phyloP scores from a whole-genome alignment of 768 basidiomycete species.

The Trametes cubensis region DNA sequence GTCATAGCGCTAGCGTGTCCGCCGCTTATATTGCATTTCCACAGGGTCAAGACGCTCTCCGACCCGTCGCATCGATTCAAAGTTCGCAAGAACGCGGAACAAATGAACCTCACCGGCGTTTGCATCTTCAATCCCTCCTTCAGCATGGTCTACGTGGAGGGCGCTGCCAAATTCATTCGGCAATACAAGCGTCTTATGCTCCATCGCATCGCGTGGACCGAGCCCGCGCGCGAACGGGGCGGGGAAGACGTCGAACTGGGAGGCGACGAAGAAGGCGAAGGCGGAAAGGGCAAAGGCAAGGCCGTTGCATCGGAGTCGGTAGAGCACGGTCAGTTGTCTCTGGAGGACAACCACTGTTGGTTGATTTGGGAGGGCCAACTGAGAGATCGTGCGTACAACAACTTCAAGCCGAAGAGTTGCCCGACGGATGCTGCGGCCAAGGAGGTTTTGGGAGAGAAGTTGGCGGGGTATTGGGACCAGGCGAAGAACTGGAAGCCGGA shows the following conservation, averaged over 20 bases:
- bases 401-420: slow-evolving; percentile 80
- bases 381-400: slow-evolving; percentile 77
- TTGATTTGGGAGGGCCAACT: slow-evolving; percentile 93
- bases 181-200: slow-evolving; percentile 88
- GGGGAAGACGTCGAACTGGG: slow-evolving; percentile 72
- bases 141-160: slow-evolving; percentile 92
- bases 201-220: slow-evolving; percentile 91
- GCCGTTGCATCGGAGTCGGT: slow-evolving; percentile 35
- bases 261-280: slow-evolving; percentile 44
- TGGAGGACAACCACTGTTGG: slow-evolving; percentile 88
- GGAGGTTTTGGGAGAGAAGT: slow-evolving; percentile 81
- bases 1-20: slow-evolving; percentile 1
- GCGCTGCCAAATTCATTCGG: slow-evolving; percentile 80
- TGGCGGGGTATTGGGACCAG: slow-evolving; percentile 93
- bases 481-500: slow-evolving; percentile 88
- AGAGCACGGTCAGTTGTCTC: slow-evolving; percentile 44
- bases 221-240: slow-evolving; percentile 79
- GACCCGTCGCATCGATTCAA: slow-evolving; percentile 96
- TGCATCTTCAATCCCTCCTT: slow-evolving; percentile 91
- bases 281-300: slow-evolving; percentile 40
- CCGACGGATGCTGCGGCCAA: slow-evolving; percentile 85
- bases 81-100: slow-evolving; percentile 95
- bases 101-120: slow-evolving; percentile 82
- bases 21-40: slow-evolving; percentile 1
- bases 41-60: slow-evolving; percentile 82